A percentile compares a stretch with the other conserved stretches of the same genome.
These are phyloP conservation scores for Tephrocybe sp. DNA, from an alignment of 768 basidiomycete genomes.

Conservation along the genomic window DNA sequence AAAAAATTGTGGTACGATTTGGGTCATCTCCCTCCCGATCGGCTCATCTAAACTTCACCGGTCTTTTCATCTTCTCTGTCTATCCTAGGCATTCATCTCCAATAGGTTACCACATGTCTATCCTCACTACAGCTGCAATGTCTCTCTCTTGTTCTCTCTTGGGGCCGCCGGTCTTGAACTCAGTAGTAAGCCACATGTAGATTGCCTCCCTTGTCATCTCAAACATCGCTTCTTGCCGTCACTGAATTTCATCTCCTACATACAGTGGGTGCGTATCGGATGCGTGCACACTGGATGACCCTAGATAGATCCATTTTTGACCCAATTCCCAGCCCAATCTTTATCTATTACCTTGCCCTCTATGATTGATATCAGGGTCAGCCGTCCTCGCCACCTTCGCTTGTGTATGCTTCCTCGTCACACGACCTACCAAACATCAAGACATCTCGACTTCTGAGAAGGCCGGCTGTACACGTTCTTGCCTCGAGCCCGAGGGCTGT, in stretches of 20 bases:
- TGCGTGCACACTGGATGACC: neutral
- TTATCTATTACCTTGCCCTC: neutral
- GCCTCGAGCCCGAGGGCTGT: neutral
- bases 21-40: slow-evolving; percentile 7
- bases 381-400: neutral
- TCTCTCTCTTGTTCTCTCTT: too few species aligned
- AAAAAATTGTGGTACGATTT: slow-evolving; percentile 50
- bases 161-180: too few species aligned
- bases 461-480: neutral
- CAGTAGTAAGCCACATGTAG: too few species aligned
- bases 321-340: neutral
- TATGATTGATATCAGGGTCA: slow-evolving; percentile 7
- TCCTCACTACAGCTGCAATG: neutral
- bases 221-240: slow-evolving; percentile 1
- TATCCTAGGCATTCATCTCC: neutral
- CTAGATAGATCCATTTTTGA: neutral
- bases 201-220: neutral
- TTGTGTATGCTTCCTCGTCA: neutral
- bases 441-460: neutral
- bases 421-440: neutral
- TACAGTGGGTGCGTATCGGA: slow-evolving; percentile 1
- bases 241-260: neutral
- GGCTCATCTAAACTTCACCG: slow-evolving; percentile 1
- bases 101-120: neutral
- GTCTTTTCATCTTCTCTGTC: neutral